Conservation (phyloP, 1,284 basidiomycete species). For the Ceratobasidium sp. region DNA sequence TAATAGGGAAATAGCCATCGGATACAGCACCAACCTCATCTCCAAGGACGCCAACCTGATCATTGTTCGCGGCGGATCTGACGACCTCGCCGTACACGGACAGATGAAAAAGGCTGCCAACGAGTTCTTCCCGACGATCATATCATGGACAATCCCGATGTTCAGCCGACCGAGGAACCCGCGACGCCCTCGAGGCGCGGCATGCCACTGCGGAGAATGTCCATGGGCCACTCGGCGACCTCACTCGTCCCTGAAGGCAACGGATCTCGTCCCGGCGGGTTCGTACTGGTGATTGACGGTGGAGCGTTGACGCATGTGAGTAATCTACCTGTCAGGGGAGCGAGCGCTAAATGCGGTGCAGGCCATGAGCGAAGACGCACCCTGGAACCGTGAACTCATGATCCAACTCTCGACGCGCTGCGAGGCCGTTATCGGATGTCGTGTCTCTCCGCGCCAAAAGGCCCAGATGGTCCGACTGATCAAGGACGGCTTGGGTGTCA, state of each 20-base stretch:
- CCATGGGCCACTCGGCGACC: conserved; percentile 71
- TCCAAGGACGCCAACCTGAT: conserved; percentile 90
- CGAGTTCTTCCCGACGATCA: conserved; percentile 83
- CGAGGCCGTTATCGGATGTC: conserved; percentile 96
- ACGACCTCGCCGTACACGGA: conserved; percentile 70
- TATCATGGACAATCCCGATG: conserved; percentile 58
- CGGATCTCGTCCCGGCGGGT: conserved; percentile 87
- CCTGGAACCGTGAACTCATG: conserved; percentile 66
- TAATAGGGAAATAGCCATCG: conserved; percentile 71
- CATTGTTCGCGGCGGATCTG: conserved; percentile 79
- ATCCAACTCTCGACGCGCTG: conserved; percentile 87
- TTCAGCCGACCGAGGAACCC: conserved; percentile 46
- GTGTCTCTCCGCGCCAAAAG: conserved; percentile 96
- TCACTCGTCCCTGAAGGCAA: conserved; percentile 82
- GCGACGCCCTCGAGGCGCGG: conserved; percentile 38
- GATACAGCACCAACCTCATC: conserved; percentile 95
- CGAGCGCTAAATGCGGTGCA: conserved; percentile 46
- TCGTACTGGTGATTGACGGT: conserved; percentile 95
- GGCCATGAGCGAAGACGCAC: conserved; percentile 73
- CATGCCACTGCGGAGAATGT: conserved; percentile 62
- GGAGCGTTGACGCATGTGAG: conserved; percentile 69
- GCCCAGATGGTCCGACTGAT: conserved; percentile 90
- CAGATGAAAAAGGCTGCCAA: conserved; percentile 85
- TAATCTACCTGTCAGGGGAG: conserved; percentile 33
- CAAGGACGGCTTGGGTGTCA: conserved; percentile 86